These are phyloP conservation scores for Gastroboletus turbinatus DNA, from an alignment of 1,284 basidiomycete species.

Conservation along the genomic window DNA sequence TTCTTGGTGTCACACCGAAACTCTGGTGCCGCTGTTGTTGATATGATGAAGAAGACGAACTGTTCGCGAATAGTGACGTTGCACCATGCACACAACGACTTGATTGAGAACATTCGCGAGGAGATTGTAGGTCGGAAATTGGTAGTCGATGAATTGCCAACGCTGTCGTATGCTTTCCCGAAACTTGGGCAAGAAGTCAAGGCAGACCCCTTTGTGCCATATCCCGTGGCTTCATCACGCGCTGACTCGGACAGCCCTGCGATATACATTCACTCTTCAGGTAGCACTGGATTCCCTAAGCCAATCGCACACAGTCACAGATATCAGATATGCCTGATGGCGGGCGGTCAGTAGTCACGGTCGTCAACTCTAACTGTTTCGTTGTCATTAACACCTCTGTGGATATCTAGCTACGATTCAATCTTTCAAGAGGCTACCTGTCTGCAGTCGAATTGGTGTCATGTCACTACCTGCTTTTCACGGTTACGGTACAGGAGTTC, in stretches of 20 bases:
- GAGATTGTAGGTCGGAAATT: not conserved
- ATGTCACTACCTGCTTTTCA: slow-evolving; percentile 24
- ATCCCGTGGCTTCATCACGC: slow-evolving; percentile 15
- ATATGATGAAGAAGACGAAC: slow-evolving; percentile 28
- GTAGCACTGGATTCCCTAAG: slow-evolving; percentile 37
- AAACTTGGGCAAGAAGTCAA: slow-evolving; percentile 28
- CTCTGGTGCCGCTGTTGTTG: slow-evolving; percentile 25
- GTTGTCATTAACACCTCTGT: not conserved
- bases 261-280: slow-evolving; percentile 34
- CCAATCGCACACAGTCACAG: slow-evolving; percentile 25
- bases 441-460: slow-evolving; percentile 12
- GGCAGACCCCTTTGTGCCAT: slow-evolving; percentile 23
- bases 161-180: slow-evolving; percentile 28
- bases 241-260: slow-evolving; percentile 12
- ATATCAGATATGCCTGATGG: slow-evolving; percentile 5
- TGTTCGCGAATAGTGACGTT: slow-evolving; percentile 33
- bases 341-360: not conserved
- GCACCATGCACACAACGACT: slow-evolving; percentile 12
- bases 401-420: not conserved
- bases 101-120: slow-evolving; percentile 22
- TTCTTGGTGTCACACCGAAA: slow-evolving; percentile 36
- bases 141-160: slow-evolving; percentile 29
- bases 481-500: not conserved
- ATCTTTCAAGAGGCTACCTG: not conserved
- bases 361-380: not conserved